Base-by-base conservation (phyloP, 768 basidiomycete genomes). In the Lyophyllum shimeji region DNA sequence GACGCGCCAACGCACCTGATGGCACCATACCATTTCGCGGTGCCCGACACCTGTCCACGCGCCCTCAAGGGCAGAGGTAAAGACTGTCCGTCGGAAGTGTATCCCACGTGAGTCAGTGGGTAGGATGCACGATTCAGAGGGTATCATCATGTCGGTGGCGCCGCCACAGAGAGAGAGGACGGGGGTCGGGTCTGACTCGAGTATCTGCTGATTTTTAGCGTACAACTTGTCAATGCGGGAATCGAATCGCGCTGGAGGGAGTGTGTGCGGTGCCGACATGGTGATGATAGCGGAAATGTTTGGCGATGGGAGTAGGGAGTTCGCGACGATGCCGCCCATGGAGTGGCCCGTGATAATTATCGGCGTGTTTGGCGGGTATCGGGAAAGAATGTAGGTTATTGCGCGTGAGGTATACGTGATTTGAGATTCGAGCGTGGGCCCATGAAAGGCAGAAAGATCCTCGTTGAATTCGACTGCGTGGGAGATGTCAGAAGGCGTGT, bases 11-110 rank as follows among this genome's bases (percentile, higher is more conserved):
- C 97, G 87, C 9, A 98, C 87, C 71, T 99, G 97, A 70, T 98
- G 93, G 67, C 97, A 98, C 97, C 97, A 99, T 3, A 98, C 93
- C 84, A 98, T 95, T 57, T 92, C 95, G 40, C 86, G 86, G 69
- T 99, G 97, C 23, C 95, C 96, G 4, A 98, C 91, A 1, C 93
- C 93, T 1, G 95, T 93, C 91, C 95, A 96, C 2, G 87, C 83
- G n/a, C 93, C 92, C 46, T 95, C 90, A 23, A 98, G 74, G 0
- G 86, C 88, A 29, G 90, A 90, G 0, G 93, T 90, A 66, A 97
- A 96, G 4, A 95, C 77, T 0, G 86, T 87, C 37, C 79, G 77
- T 40, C 85, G 71, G 56, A 81, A 86, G 13, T 55, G 11, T 1
- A 64, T 59, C 18, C 63, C 60, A 1, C 61, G 57, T 1, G 55